Evolutionary conservation across 2,329 filamentous ascomycete species (phyloP), one percentile per base, ranked within the genome.

Genomic region (Fusarium xylarioides): DNA sequence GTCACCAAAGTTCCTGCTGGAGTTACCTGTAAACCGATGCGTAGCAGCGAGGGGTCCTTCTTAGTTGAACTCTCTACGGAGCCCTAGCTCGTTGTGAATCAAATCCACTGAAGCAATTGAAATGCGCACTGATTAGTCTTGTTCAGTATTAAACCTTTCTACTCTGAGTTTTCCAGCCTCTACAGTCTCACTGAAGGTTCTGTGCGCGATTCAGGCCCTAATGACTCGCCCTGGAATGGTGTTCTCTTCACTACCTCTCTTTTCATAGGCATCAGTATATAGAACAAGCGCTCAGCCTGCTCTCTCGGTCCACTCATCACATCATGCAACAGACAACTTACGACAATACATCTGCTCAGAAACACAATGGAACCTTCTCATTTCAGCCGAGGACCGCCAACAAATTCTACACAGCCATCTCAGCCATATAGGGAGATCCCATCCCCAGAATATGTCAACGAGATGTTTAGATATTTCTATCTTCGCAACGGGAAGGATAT

Each of bases 11-110:
- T 26, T 26, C 4, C 4, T 4, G 26, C 26, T 26, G 26, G 26
- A 26, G 5, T 26, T 26, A 26, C 26, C 26, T 5, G 26, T n/a
- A n/a, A n/a, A n/a, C 26, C 26, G 26, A 5, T 11, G 40, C 16
- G 15, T 5, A 8, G 14, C 5, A 1, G 0, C 9, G 8, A 12
- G 42, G 5, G 1, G 2, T 18, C 1, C 11, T 11, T 0, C 1
- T 43, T 18, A 11, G 1, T 12, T 8, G 1, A 46, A 46, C 11
- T 21, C 18, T 10, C 4, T 19, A 14, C 11, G 5, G 3, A 28
- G 11, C 11, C 23, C 16, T 12, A 1, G 6, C 7, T 4, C 42
- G 4, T 19, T 9, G 43, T 44, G 16, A 26, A 19, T 19, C 16
- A 12, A 44, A 2, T 4, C 1, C 2, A 16, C 9, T 44, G 16